Evolutionary conservation across 371 early-diverging fungal species (phyloP).

Genomic region (Phascolomyces articulosus): DNA sequence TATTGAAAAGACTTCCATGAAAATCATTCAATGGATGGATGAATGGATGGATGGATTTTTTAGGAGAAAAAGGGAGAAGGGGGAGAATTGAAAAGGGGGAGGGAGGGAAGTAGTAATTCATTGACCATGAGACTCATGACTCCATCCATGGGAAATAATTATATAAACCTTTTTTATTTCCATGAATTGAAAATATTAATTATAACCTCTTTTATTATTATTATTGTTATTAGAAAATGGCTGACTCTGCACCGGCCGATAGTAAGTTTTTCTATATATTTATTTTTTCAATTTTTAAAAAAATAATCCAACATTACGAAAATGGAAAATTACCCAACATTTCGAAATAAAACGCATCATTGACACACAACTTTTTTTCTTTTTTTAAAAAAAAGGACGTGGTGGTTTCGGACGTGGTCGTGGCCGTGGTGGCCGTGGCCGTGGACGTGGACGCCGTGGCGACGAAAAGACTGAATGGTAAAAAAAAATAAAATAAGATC

Average conservation of each 20-base stretch:
- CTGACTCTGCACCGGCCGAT: conserved; percentile 66
- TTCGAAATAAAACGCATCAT: neutral
- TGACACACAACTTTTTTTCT: too few species aligned
- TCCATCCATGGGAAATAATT: too few species aligned
- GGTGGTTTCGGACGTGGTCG: conserved; percentile 83
- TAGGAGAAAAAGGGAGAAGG: neutral
- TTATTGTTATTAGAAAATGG: conserved; percentile 42
- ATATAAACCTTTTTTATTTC: too few species aligned
- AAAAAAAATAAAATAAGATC: neutral
- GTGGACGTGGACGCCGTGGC: conserved; percentile 75
- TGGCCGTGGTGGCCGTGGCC: conserved; percentile 78
- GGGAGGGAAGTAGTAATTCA: neutral
- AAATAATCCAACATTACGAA: too few species aligned
- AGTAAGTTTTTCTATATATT: conserved; percentile 26
- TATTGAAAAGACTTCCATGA: too few species aligned
- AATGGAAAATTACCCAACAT: too few species aligned
- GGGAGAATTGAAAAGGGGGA: neutral
- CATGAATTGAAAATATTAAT: too few species aligned
- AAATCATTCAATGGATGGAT: conserved; percentile 2
- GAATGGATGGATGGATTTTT: conserved; percentile 21
- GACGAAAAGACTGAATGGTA: conserved; percentile 85
- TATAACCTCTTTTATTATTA: neutral
- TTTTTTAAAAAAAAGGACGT: conserved; percentile 38
- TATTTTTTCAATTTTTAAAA: too few species aligned
- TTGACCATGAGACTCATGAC: neutral